phyloP scores from a whole-genome alignment of 2,329 filamentous ascomycete genomes.

The Paraconiothyrium sp. region DNA sequence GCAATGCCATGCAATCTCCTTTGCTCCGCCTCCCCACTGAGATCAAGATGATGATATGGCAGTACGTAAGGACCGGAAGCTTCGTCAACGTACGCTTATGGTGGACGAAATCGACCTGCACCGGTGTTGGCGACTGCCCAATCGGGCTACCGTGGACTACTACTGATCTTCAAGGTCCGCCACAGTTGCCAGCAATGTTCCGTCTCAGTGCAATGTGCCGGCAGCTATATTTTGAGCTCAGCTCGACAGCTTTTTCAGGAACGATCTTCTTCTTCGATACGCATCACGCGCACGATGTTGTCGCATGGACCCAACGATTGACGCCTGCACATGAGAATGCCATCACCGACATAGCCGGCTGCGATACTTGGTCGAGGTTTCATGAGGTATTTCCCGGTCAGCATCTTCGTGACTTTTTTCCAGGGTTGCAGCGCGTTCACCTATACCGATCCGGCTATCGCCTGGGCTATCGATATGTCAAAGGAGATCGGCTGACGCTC shows the following conservation, averaged over 20 bases:
- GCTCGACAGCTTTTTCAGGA: background rate
- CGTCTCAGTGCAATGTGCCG: slow-evolving; percentile 12
- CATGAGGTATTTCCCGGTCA: background rate
- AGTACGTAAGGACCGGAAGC: slow-evolving; percentile 9
- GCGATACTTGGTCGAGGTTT: background rate
- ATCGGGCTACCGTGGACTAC: background rate
- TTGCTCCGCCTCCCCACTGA: slow-evolving; percentile 20
- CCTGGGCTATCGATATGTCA: background rate
- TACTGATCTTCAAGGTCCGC: background rate
- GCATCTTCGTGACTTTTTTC: background rate
- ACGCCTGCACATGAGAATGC: background rate
- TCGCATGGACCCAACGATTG: background rate
- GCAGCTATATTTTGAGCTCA: slow-evolving; percentile 21
- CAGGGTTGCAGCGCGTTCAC: background rate
- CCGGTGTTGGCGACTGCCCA: no score
- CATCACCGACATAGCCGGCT: background rate
- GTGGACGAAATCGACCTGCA: slow-evolving; percentile 3
- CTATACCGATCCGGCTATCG: background rate
- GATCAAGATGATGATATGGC: slow-evolving; percentile 17
- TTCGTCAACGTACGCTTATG: background rate
- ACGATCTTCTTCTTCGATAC: background rate
- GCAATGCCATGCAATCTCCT: slow-evolving; percentile 8
- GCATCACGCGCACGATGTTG: background rate
- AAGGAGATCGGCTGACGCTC: background rate
- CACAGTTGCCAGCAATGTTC: background rate